Percentiles rank a stretch among this genome's conserved stretches.
phyloP scores from a whole-genome alignment of 306 rosid species.

The Vigna mungo region DNA sequence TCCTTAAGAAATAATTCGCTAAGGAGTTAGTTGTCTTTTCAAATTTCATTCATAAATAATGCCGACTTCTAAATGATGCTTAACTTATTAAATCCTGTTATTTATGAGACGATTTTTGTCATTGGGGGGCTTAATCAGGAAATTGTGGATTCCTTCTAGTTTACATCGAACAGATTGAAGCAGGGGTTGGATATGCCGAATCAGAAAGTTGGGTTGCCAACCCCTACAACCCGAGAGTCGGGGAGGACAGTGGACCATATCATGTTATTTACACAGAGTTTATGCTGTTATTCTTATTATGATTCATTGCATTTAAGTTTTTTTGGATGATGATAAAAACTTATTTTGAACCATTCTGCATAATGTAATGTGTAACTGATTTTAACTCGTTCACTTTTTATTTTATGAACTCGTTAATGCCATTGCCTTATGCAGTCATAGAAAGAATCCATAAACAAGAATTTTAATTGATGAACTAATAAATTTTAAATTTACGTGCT shows the following conservation, averaged over 20 bases:
- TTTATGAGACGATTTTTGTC: neutral
- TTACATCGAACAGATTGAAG: conserved; percentile 31
- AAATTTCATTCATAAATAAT: conserved; percentile 6
- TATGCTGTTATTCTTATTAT: neutral
- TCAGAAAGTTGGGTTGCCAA: neutral
- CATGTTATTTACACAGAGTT: neutral
- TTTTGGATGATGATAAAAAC: conserved; percentile 1
- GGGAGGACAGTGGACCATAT: neutral
- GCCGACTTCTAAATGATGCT: neutral
- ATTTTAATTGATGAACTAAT: too few species aligned
- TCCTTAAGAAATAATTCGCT: conserved; percentile 21
- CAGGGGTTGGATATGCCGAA: conserved; percentile 11
- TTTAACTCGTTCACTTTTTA: conserved; percentile 21
- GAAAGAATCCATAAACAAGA: neutral
- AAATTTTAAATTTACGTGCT: conserved; percentile 4
- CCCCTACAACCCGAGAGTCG: neutral
- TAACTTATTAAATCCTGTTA: conserved; percentile 31
- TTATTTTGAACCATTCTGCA: conserved; percentile 16
- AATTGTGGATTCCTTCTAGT: conserved; percentile 40
- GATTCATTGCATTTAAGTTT: neutral
- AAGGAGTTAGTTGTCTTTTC: conserved; percentile 18
- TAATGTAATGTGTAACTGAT: conserved; percentile 17
- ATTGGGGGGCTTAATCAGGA: conserved; percentile 23
- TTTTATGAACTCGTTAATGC: conserved; percentile 24
- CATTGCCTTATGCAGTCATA: neutral